Evolutionary conservation across 23 red algal genomes (phyloP).

Genomic region (Gracilaria domingensis): DNA sequence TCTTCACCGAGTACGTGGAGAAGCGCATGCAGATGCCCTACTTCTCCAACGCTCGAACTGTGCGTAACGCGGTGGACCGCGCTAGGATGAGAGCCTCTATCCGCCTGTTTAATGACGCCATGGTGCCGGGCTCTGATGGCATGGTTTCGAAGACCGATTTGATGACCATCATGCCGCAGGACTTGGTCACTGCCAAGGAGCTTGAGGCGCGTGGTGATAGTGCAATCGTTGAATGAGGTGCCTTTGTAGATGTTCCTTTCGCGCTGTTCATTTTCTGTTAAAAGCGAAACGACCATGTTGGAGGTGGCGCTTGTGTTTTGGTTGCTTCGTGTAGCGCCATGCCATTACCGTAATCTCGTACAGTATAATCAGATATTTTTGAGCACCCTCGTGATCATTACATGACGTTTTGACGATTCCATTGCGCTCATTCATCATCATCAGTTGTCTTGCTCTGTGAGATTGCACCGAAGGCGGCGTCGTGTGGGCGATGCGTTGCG

Average conservation of each 20-base stretch:
- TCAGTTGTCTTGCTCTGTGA: too few species aligned
- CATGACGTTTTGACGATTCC: too few species aligned
- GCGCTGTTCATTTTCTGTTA: neutral
- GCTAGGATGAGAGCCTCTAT: constrained; percentile 98
- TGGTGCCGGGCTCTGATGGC: constrained; percentile 71
- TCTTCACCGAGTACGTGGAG: constrained; percentile 87
- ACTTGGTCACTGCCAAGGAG: constrained; percentile 88
- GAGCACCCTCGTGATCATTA: neutral
- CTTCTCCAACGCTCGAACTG: constrained; percentile 99
- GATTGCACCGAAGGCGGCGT: too few species aligned
- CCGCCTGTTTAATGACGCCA: constrained; percentile 93
- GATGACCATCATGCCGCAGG: constrained; percentile 82
- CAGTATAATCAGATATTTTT: neutral
- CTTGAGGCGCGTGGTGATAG: constrained; percentile 73
- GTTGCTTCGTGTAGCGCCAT: neutral
- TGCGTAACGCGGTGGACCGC: constrained; percentile 95
- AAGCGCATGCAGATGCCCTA: constrained; percentile 99
- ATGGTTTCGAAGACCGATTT: constrained; percentile 89
- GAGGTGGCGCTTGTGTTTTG: neutral
- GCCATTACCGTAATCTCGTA: neutral
- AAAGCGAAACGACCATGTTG: neutral
- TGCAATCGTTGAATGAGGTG: constrained; percentile 89
- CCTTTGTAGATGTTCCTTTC: neutral
- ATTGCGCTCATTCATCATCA: too few species aligned
- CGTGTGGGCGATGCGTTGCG: neutral